A percentile compares a stretch with the other conserved stretches of the same genome.
Evolutionary conservation across 768 basidiomycete genomes (phyloP).

Genomic region (Leccinum disarticulatum): DNA sequence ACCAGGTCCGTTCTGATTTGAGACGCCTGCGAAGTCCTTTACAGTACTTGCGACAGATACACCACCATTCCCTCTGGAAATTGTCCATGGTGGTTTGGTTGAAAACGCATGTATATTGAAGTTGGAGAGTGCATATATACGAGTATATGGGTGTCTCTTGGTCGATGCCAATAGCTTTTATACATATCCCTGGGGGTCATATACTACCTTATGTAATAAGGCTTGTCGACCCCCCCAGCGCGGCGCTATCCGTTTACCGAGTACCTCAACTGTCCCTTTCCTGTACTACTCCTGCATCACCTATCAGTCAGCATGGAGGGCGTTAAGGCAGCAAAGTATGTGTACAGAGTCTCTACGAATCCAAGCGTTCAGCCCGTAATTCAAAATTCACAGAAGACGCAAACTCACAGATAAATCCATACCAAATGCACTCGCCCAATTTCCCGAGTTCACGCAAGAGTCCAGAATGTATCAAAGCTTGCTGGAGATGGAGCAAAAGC

Average conservation of each 20-base stretch:
- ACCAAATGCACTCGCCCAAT: slow-evolving; percentile 72
- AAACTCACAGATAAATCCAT: slow-evolving; percentile 80
- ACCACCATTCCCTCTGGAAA: neutral
- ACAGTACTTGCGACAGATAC: neutral
- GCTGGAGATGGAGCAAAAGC: slow-evolving; percentile 82
- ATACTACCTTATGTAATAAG: too few relatives aligned
- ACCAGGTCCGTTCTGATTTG: neutral
- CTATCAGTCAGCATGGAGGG: slow-evolving; percentile 23
- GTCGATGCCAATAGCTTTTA: too few relatives aligned
- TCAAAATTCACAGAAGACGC: slow-evolving; percentile 50
- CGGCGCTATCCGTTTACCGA: neutral
- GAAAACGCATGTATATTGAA: too few relatives aligned
- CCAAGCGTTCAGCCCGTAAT: neutral
- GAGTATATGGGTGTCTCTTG: too few relatives aligned
- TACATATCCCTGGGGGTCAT: too few relatives aligned
- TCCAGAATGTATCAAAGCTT: slow-evolving; percentile 85
- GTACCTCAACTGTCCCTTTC: neutral
- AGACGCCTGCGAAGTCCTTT: neutral
- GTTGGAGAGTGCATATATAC: too few relatives aligned
- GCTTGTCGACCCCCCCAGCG: slow-evolving; percentile 2
- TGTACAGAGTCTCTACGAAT: neutral
- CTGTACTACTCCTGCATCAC: neutral
- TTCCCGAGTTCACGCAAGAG: slow-evolving; percentile 75
- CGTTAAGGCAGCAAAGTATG: slow-evolving; percentile 37
- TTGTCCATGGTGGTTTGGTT: too few relatives aligned